These are phyloP conservation scores for Bassia scoparia DNA, from an alignment of 148 eudicot species.

Conservation along the genomic window DNA sequence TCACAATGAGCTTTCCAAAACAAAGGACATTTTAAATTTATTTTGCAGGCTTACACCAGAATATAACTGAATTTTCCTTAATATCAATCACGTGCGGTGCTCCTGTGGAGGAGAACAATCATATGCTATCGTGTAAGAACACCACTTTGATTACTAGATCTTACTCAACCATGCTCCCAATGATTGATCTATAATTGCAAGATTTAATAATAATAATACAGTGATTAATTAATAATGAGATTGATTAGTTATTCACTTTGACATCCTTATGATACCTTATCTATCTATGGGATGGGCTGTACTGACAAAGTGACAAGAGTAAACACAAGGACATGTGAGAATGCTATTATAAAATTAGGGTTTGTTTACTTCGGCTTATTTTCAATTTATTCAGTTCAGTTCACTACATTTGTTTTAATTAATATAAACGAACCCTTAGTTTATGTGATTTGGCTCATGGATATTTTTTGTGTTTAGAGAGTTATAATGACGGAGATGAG, in stretches of 20 bases:
- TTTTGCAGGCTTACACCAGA: no score
- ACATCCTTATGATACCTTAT: not conserved
- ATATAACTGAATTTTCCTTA: no score
- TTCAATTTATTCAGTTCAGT: no score
- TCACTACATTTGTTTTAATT: no score
- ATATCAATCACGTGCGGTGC: not conserved
- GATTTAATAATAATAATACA: no score
- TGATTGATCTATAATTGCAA: not conserved
- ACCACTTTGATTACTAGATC: not conserved
- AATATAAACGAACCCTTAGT: no score
- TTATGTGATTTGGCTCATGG: no score
- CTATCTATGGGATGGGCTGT: not conserved
- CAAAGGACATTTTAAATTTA: no score
- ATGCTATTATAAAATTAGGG: not conserved
- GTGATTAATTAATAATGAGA: not conserved
- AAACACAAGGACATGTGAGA: not conserved
- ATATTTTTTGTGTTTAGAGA: no score
- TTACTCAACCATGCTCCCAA: not conserved
- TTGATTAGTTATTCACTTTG: not conserved
- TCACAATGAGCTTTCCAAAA: no score
- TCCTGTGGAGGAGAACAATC: conserved; percentile 11
- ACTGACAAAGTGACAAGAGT: not conserved
- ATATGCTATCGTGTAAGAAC: not conserved
- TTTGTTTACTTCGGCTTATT: not conserved
- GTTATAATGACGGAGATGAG: no score